These are phyloP conservation scores for Taiozyma sp. DNA, from an alignment of 1,139 yeast species.

Conservation along the genomic window DNA sequence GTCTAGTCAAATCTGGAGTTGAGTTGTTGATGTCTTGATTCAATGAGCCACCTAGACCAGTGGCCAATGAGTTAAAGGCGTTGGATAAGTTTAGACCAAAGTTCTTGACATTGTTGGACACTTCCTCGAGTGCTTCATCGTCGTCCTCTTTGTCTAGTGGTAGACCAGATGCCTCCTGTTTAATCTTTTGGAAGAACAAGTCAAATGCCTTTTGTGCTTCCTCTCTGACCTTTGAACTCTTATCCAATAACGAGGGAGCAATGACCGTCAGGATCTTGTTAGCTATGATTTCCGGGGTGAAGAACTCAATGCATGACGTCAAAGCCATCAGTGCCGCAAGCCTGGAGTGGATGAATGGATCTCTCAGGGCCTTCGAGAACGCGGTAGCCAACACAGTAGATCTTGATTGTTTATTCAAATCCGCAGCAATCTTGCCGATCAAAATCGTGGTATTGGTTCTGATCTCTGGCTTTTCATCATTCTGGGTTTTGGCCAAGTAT, in stretches of 20 bases:
- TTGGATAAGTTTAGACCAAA: constrained; percentile 22
- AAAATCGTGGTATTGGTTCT: constrained; percentile 81
- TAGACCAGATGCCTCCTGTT: constrained; percentile 51
- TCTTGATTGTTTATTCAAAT: constrained; percentile 53
- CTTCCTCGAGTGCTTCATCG: constrained; percentile 17
- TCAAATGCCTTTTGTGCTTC: constrained; percentile 70
- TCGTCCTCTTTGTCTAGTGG: constrained; percentile 36
- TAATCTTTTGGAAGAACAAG: constrained; percentile 57
- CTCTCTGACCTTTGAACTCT: constrained; percentile 57
- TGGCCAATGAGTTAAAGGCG: constrained; percentile 14
- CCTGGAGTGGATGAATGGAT: constrained; percentile 72
- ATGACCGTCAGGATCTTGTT: constrained; percentile 79
- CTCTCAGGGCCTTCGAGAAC: constrained; percentile 75
- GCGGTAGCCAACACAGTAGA: constrained; percentile 83
- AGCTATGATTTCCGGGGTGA: constrained; percentile 73
- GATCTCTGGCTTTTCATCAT: constrained; percentile 77
- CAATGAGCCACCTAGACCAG: constrained; percentile 18
- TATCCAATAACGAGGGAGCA: constrained; percentile 79
- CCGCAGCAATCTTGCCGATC: constrained; percentile 63
- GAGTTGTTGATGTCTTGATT: constrained; percentile 13
- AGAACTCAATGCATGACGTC: constrained; percentile 55
- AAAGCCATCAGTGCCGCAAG: constrained; percentile 77
- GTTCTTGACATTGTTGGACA: constrained; percentile 23
- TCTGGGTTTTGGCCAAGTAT: constrained; percentile 80
- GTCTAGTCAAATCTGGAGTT: constrained; percentile 18